These are phyloP conservation scores for Canavalia ensiformis DNA, from an alignment of 306 rosid species.

Conservation along the genomic window DNA sequence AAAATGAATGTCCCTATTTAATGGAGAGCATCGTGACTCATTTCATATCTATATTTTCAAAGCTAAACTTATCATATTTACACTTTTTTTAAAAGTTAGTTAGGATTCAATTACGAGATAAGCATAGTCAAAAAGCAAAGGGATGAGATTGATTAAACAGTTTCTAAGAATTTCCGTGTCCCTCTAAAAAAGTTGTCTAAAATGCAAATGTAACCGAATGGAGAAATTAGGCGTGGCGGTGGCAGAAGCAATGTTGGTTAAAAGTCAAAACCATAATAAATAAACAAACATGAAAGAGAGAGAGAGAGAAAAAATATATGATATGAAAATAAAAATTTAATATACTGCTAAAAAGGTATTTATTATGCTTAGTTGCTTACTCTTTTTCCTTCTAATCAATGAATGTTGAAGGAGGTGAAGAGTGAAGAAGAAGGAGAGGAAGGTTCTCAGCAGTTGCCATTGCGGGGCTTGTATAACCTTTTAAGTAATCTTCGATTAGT, in stretches of 20 bases:
- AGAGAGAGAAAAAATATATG: not conserved
- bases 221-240: not conserved
- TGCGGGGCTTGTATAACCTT: not conserved
- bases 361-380: too few species aligned
- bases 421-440: not conserved
- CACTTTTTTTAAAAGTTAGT: not conserved
- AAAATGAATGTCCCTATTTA: too few species aligned
- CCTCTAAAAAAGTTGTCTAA: not conserved
- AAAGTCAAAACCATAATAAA: not conserved
- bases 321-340: too few species aligned
- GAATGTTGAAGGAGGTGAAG: not conserved
- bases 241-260: not conserved
- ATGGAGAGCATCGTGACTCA: too few species aligned
- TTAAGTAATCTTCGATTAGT: not conserved
- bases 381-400: too few species aligned
- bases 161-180: not conserved
- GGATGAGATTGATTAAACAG: not conserved
- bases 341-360: too few species aligned
- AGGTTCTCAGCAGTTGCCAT: not conserved
- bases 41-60: not conserved
- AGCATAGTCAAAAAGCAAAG: not conserved
- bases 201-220: slow-evolving; percentile 29
- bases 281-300: not conserved
- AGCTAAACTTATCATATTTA: not conserved
- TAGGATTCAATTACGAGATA: not conserved